Evolutionary conservation across 1,284 basidiomycete genomes (phyloP), one percentile per base, ranked within the genome.

Genomic region (Boletus holoroseus): DNA sequence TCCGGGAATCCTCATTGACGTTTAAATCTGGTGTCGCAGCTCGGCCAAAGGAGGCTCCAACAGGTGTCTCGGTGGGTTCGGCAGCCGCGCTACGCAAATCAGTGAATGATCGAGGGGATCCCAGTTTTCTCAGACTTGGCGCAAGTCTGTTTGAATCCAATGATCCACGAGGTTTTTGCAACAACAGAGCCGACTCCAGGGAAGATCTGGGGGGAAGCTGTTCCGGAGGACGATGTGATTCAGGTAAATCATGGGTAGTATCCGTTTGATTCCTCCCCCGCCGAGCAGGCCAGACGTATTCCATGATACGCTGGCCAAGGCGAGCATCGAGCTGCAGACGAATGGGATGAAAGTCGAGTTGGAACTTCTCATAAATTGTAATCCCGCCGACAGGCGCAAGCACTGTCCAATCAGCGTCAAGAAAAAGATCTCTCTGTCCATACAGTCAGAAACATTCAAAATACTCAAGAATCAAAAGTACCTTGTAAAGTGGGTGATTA

Each of bases 351-450:
- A 96, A 72, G 40, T 83, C 81, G 41, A 96, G 71, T 55, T 89
- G 82, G 61, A 96, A 91, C 27, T 80, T 76, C 67, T 93, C 86
- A 63, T 94, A 87, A 56, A 98, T 93, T 7, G 86, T 81, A 58
- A 99, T 97, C 9, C 94, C 95, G 22, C 93, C 95, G 4, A 97
- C 92, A 2, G 94, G 89, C 0, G 91, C 82, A n/a, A 92, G 73
- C 18, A 89, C 79, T 4, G 78, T 82, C 90, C 91, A 93, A 51
- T 83, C 77, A 7, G 85, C 84, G 6, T 81, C 67, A n/a, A 85
- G 72, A 66, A 90, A 88, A 20, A 85, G 66, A 9, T 79, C 77
- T 55, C 73, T 73, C 85, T 88, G 53, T 55, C 36, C 56, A 45
- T 53, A 42, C 16, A 28, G 37, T 67, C 51, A 44, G 55, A 13